Base-by-base conservation (phyloP, 2,329 filamentous ascomycete species). In the Pestalotiopsis sp. region DNA sequence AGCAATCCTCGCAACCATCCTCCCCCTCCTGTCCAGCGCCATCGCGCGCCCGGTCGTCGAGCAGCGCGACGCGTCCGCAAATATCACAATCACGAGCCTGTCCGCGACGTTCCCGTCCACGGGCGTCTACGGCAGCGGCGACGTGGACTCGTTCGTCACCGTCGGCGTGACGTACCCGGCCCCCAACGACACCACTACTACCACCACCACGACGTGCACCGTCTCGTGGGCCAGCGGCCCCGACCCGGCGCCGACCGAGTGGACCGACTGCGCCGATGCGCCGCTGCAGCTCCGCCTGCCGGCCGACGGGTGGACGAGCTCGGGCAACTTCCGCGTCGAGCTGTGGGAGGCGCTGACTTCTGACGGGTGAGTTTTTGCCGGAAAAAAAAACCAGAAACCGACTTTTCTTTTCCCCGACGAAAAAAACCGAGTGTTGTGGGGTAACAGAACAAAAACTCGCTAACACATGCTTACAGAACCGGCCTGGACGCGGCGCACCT, bases 131-230 rank as follows among this genome's bases (percentile, higher is more conserved):
- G 73, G 73, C 0, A 30, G 40, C 3, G 64, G 62, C 10, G 39
- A 66, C 17, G 68, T 74, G 22, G 61, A 72, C 66, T 74, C 73
- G 22, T 66, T 38, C 39, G 64, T 75, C 55, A 68, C 58, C 38
- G 69, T 75, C 30, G 60, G 68, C 24, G 39, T 75, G 22, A 68
- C 64, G 13, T 75, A 73, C 66, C 71, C 72, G 55, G 70, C 72
- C 61, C 11, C 68, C 13, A 67, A 10, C 61, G 67, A 63, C n/a
- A 56, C 26, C 5, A 5, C 26, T 1, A 26, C 66, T 20, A 70
- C 63, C 17, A 67, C 72, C 52, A 70, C 9, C 69, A 75, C 73
- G n/a, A 72, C 70, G 7, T 75, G 73, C 68, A 68, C 68, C 11
- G 56, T 69, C 26, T 39, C 39, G 22, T 75, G 73, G 73, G 68